Evolutionary conservation across 345 rosid genomes (phyloP).

Genomic region (Eucalyptus leucophloia): DNA sequence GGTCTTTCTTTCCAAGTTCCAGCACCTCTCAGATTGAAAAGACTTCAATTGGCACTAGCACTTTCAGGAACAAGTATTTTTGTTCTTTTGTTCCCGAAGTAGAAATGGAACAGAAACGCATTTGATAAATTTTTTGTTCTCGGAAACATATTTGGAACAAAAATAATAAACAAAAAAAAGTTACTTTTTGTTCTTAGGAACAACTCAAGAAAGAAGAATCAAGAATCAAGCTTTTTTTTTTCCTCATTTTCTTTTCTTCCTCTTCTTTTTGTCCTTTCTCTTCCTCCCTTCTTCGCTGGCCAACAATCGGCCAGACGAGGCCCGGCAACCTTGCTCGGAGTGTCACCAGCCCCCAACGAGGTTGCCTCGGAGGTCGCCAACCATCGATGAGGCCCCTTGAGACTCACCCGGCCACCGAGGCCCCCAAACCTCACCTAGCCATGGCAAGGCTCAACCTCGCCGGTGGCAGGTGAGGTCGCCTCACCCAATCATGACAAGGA

Average conservation of each 20-base stretch:
- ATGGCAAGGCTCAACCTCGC: no score
- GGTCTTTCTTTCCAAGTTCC: neutral
- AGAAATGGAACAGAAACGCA: accelerated
- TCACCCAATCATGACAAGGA: accelerated
- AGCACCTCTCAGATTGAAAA: accelerated
- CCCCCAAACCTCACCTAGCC: no score
- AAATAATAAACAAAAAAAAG: no score
- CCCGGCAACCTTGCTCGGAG: no score
- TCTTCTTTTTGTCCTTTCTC: no score
- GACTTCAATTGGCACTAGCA: neutral
- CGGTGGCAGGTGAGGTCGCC: no score
- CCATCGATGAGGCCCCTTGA: no score
- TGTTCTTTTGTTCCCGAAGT: accelerated
- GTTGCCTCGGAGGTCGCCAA: accelerated
- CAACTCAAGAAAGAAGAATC: no score
- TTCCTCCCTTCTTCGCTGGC: no score
- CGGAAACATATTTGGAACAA: accelerated
- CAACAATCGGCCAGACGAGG: accelerated
- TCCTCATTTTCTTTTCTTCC: no score
- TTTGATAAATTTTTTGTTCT: no score
- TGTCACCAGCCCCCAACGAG: accelerated
- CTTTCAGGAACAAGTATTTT: accelerated
- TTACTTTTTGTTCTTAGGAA: accelerated
- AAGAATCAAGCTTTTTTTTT: accelerated
- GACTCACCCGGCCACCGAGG: no score